Evolutionary conservation across 768 basidiomycete species (phyloP), one percentile per base, ranked within the genome.

Genomic region (Tylopilus vinaceipallidus): DNA sequence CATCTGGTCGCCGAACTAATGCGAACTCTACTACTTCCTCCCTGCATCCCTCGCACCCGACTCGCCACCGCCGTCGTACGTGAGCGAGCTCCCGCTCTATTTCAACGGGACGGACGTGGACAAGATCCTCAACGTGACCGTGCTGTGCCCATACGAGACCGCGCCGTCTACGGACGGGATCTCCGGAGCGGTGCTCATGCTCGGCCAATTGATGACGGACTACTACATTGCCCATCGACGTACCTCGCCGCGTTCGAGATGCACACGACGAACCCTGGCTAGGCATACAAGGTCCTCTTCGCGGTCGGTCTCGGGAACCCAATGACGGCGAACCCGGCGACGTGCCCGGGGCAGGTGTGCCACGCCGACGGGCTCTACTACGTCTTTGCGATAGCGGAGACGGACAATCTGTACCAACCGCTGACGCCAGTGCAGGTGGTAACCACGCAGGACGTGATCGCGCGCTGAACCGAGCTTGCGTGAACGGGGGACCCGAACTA

Each of bases 261-360:
- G 19, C 56, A 57, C 41, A 52, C 44, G 22, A 47, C 59, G 4
- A 53, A 62, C 27, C 40, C 41, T 7, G 54, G 47, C 8, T 55
- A 58, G 19, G 29, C 36, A 5, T 57, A 53, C 50, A 45, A 44
- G 23, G 37, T 50, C 27, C 23, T 49, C 22, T 54, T 54, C 16
- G 30, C 34, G 2, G 37, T 26, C 9, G 34, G 49, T 11, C 45
- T 45, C 9, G 54, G 38, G 8, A 44, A 37, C 22, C 48, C 49
- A 2, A 35, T 52, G 38, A 59, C 43, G 9, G 33, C 45, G 16
- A 45, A 47, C 11, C 39, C 44, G 2, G 12, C 14, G 8, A 57
- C 45, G 1, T 57, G 55, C 26, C 42, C 27, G 3, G 42, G 46
- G 16, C 56, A 53, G 30, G 56, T 42, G 17, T 55, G 58, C 12